Conservation (phyloP, 2,329 filamentous ascomycete species). For the Microdochium trichocladiopsis region DNA sequence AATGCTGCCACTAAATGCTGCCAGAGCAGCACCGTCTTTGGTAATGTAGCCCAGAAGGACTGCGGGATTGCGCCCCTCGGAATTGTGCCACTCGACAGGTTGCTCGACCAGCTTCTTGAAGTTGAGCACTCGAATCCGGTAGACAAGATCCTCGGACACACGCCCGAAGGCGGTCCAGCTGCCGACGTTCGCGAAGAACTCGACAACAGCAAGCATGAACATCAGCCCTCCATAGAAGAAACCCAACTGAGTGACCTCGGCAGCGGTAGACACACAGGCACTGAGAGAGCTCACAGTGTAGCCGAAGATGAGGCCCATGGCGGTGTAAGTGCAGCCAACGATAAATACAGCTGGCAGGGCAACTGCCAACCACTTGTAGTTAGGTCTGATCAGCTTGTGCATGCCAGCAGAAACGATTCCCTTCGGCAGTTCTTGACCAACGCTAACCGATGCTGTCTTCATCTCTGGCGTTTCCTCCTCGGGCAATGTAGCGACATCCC, state of each 20-base stretch:
- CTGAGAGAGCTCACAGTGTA: slow-evolving; percentile 51
- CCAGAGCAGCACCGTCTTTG: slow-evolving; percentile 44
- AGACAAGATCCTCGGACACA: slow-evolving; percentile 49
- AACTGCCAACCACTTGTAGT: slow-evolving; percentile 26
- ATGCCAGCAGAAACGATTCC: slow-evolving; percentile 4
- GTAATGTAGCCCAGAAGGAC: slow-evolving; percentile 47
- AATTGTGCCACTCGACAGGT: slow-evolving; percentile 52
- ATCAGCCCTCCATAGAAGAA: slow-evolving; percentile 50
- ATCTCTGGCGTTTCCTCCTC: no score
- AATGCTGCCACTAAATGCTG: slow-evolving; percentile 48
- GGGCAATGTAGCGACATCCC: not conserved
- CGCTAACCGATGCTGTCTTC: not conserved
- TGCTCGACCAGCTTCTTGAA: slow-evolving; percentile 51
- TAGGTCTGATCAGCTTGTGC: slow-evolving; percentile 4
- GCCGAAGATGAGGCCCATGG: slow-evolving; percentile 52
- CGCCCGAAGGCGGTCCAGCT: slow-evolving; percentile 50
- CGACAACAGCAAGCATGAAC: slow-evolving; percentile 52
- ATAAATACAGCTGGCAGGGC: slow-evolving; percentile 43
- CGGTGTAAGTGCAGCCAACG: slow-evolving; percentile 50
- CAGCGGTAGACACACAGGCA: slow-evolving; percentile 38
- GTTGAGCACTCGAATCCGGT: slow-evolving; percentile 45
- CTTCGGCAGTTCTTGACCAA: slow-evolving; percentile 1
- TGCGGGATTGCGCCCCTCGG: slow-evolving; percentile 38
- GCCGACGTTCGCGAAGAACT: slow-evolving; percentile 50
- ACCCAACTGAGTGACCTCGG: slow-evolving; percentile 39